phyloP scores from a whole-genome alignment of 2,329 filamentous ascomycete genomes.

The Trichoderma sp. region DNA sequence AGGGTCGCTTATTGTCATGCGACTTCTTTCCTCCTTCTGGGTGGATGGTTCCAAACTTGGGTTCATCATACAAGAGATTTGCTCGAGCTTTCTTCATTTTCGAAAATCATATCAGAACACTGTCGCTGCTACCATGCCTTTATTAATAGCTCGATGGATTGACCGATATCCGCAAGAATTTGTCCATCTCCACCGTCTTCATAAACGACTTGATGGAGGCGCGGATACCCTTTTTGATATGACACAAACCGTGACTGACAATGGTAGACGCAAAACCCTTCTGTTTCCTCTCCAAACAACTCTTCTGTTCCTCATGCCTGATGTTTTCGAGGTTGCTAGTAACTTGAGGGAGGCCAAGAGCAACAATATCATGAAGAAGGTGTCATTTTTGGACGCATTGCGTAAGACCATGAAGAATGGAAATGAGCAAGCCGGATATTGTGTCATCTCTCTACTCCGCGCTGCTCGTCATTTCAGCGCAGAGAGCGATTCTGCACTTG shows the following conservation, averaged over 20 bases:
- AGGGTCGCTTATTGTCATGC: conserved; percentile 51
- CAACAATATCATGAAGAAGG: conserved; percentile 62
- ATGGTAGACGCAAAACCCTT: conserved; percentile 51
- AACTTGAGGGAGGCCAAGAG: conserved; percentile 64
- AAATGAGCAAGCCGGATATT: conserved; percentile 66
- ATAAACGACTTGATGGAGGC: conserved; percentile 61
- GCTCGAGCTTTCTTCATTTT: conserved; percentile 64
- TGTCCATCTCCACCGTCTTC: conserved; percentile 58
- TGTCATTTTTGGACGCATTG: conserved; percentile 61
- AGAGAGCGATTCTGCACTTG: conserved; percentile 60
- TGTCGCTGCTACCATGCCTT: conserved; percentile 59
- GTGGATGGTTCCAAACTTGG: conserved; percentile 61
- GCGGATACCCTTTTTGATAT: conserved; percentile 69
- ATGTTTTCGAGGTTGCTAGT: conserved; percentile 68
- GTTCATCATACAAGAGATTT: conserved; percentile 62
- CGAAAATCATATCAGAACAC: conserved; percentile 62
- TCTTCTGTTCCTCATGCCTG: conserved; percentile 61
- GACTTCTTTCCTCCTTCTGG: conserved; percentile 62
- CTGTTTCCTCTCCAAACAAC: conserved; percentile 62
- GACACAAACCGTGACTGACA: conserved; percentile 60
- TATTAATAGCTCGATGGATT: conserved; percentile 64
- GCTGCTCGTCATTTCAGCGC: conserved; percentile 62
- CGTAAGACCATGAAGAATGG: conserved; percentile 61
- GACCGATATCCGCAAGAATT: conserved; percentile 64
- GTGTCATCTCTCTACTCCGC: conserved; percentile 59